Evolutionary conservation across 2,329 filamentous ascomycete genomes (phyloP).

Genomic region (Talaromyces sp.): DNA sequence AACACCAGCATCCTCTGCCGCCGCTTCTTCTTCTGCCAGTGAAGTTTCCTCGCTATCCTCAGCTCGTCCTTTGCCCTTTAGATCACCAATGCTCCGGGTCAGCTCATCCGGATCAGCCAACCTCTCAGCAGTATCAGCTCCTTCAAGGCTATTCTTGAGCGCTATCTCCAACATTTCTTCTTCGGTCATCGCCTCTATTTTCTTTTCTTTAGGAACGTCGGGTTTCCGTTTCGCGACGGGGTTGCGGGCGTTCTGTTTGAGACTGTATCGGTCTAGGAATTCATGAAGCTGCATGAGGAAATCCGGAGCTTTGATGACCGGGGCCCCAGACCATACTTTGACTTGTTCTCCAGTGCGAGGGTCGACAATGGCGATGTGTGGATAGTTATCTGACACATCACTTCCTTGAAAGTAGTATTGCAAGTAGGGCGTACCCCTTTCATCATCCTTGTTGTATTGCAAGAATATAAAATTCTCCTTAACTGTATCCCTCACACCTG

Average conservation of each 20-base stretch:
- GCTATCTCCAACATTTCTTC: conserved; percentile 97
- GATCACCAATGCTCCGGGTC: conserved; percentile 63
- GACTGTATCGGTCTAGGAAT: conserved; percentile 94
- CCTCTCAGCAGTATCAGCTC: conserved; percentile 49
- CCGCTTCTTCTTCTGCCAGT: conserved; percentile 39
- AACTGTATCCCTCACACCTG: conserved; percentile 73
- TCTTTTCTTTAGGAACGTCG: conserved; percentile 61
- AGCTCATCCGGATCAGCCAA: conserved; percentile 82
- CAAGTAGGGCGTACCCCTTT: conserved; percentile 74
- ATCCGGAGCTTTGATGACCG: conserved; percentile 71
- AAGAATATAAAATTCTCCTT: conserved; percentile 93
- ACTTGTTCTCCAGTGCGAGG: conserved; percentile 95
- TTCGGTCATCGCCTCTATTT: conserved; percentile 87
- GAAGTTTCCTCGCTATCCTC: conserved; percentile 34
- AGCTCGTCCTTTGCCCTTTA: conserved; percentile 52
- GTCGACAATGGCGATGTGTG: conserved; percentile 93
- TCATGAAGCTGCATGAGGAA: conserved; percentile 91
- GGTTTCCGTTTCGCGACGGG: conserved; percentile 78
- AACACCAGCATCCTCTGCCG: conserved; percentile 32
- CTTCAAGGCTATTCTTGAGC: conserved; percentile 78
- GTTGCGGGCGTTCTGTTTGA: conserved; percentile 85
- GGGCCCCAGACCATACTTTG: conserved; percentile 87
- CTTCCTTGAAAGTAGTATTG: conserved; percentile 83
- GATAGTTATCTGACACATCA: conserved; percentile 85
- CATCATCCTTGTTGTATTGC: conserved; percentile 86